phyloP scores from a whole-genome alignment of 176 grass and related monocot species.

The Cymbopogon citratus region DNA sequence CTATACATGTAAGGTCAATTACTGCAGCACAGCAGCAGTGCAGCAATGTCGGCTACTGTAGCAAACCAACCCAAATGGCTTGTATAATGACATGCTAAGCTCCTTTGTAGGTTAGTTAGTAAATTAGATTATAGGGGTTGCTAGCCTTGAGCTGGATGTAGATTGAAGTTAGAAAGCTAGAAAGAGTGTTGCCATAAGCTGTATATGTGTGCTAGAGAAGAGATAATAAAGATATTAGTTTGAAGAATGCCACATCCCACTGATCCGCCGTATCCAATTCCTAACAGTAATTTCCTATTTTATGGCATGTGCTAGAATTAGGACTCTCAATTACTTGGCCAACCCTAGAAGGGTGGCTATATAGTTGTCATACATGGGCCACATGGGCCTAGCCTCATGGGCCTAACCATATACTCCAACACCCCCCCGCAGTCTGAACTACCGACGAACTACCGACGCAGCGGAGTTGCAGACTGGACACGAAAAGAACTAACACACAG shows the following conservation, averaged over 20 bases:
- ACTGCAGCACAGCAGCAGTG: background rate
- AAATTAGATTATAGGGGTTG: background rate
- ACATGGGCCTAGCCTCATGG: too few species aligned
- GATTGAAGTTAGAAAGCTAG: background rate
- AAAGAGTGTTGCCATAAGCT: background rate
- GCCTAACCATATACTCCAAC: too few species aligned
- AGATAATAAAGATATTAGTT: background rate
- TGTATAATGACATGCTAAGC: background rate
- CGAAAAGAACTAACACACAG: too few species aligned
- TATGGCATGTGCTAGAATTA: too few species aligned
- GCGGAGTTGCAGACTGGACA: too few species aligned
- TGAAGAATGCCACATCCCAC: background rate
- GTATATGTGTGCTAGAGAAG: background rate
- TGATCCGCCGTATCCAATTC: background rate
- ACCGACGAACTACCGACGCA: too few species aligned
- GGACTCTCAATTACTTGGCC: too few species aligned
- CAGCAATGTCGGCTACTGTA: background rate
- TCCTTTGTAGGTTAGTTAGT: background rate
- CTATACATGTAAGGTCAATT: background rate
- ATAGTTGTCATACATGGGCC: too few species aligned
- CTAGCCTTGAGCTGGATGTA: background rate
- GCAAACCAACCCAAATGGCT: background rate
- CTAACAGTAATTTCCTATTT: slow-evolving; percentile 12
- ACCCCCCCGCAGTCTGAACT: too few species aligned
- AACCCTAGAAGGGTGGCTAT: too few species aligned